Percentiles rank a stretch among this genome's conserved stretches.
phyloP scores from a whole-genome alignment of 1,284 basidiomycete genomes.

The Ustilago crameri region DNA sequence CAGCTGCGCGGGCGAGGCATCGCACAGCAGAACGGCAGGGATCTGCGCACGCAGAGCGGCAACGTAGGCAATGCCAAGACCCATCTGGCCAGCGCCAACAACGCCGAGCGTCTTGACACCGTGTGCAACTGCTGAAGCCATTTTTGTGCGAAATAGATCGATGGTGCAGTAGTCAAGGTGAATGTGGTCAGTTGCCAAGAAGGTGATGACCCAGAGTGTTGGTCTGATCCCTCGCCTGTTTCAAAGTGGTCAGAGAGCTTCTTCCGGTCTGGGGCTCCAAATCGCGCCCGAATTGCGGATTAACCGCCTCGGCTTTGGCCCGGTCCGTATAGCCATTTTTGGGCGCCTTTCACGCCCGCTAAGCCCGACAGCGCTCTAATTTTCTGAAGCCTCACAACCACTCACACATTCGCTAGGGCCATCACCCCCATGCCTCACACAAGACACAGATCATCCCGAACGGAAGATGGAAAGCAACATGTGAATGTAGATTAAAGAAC shows the following conservation, averaged over 20 bases:
- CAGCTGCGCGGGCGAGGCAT: constrained; percentile 72
- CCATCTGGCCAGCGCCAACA: constrained; percentile 66
- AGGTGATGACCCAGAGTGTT: neutral
- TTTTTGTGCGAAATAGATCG: neutral
- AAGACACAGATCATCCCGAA: neutral
- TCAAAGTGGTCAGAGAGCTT: too few relatives aligned
- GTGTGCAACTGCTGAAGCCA: constrained; percentile 41
- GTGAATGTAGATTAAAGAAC: constrained; percentile 35
- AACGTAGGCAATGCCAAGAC: constrained; percentile 82
- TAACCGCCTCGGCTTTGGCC: constrained; percentile 12
- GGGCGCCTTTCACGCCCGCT: constrained; percentile 15
- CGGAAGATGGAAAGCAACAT: neutral
- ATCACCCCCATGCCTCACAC: neutral
- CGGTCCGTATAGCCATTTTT: constrained; percentile 10
- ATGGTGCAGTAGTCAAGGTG: neutral
- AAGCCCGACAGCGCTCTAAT: constrained; percentile 16
- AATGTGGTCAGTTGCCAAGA: neutral
- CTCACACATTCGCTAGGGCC: neutral
- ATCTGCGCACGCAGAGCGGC: constrained; percentile 72
- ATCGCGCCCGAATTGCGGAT: neutral
- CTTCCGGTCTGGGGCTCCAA: constrained; percentile 18
- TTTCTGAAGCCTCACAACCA: neutral
- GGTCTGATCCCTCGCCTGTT: too few relatives aligned
- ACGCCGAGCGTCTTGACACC: constrained; percentile 59
- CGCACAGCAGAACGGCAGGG: constrained; percentile 46